Evolutionary conservation across 805 yeast genomes (phyloP), one percentile per base, ranked within the genome.

Genomic region (Hanseniaspora valbyensis): DNA sequence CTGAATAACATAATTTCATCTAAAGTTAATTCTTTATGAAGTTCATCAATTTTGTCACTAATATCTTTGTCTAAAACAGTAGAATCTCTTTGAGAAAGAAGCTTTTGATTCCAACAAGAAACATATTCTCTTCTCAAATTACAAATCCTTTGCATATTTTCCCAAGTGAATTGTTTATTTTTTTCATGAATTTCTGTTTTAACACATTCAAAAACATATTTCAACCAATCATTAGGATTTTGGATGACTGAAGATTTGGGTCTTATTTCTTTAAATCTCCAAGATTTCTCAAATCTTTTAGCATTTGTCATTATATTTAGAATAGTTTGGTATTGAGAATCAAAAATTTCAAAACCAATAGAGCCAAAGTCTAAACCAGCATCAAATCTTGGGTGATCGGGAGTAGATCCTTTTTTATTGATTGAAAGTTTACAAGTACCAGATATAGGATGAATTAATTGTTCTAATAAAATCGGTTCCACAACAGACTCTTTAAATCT

Each of bases 161-260:
- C 92, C 98, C 98, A 94, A 32, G 87, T 79, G 94, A 95, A 85
- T 58, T 76, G 77, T 57, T 79, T 75, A 61, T 84, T 78, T 58
- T 74, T 77, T 53, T 86, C 92, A 58, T 84, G 95, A 36, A 92
- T 80, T 60, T 88, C 95, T 52, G 78, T 71, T 40, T 77, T 65
- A 2, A 92, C 84, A 19, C 85, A 80, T n/a, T 73, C 66, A 1
- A 85, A 90, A 6, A 92, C 83, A 62, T 85, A 92, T 54, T 69
- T 63, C 58, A 92, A 77, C 98, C 98, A 92, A 34, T 74, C 80
- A 43, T 63, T 68, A 0, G 96, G 95, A 55, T 80, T 75, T 37
- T 86, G 86, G 14, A 66, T 40, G 2, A 66, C 58, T 1, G 66
- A 55, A n/a, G 56, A 68, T 19, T 59, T 55, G 2, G 98, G 98